Base-by-base conservation (phyloP, 208 protist species). In the Crithidia brevicula region DNA sequence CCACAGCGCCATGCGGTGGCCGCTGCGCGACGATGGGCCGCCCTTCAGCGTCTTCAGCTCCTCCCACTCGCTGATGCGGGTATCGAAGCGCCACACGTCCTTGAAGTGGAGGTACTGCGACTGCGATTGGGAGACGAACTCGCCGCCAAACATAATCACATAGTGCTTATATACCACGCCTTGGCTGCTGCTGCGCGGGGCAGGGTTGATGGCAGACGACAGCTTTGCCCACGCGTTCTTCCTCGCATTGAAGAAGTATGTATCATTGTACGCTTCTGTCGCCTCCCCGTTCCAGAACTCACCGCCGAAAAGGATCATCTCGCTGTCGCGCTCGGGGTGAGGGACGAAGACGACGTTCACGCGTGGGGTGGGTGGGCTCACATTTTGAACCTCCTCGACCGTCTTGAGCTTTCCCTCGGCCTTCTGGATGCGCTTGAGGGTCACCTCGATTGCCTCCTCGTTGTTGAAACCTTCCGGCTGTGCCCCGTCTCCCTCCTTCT, bases 61-160 rank as follows among this genome's bases (percentile, higher is more conserved):
- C 59, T 89, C 79, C 92, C 94, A 96, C 65, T 95, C 88, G 60
- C 75, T 91, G 27, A 53, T 83, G 23, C 78, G 68, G 0, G 82
- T 71, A 74, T 96, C 81, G 53, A 93, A 95, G 36, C 87, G 78
- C 92, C 92, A 98, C 10, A 96, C 83, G 53, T 98, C 94, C 20
- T 81, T 89, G 68, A 96, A 96, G 81, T 98, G 94, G 34, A 94
- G 70, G 58, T 94, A 97, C 82, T 96, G 89, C 36, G 86, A 95
- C 74, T 97, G 92, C n/a, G 92, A 89, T 72, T 94, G 92, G 8
- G 94, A 96, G 3, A 95, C 88, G 67, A 97, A 98, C 77, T 98
- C 92, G 31, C 94, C 94, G 57, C 94, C 94, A 58, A 85, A 95
- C 15, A 96, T 61, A 60, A 96, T 72, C 16, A 96, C 20, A 69